Evolutionary conservation across 2,329 filamentous ascomycete species (phyloP).

Genomic region (Lachnellula subtilissima): DNA sequence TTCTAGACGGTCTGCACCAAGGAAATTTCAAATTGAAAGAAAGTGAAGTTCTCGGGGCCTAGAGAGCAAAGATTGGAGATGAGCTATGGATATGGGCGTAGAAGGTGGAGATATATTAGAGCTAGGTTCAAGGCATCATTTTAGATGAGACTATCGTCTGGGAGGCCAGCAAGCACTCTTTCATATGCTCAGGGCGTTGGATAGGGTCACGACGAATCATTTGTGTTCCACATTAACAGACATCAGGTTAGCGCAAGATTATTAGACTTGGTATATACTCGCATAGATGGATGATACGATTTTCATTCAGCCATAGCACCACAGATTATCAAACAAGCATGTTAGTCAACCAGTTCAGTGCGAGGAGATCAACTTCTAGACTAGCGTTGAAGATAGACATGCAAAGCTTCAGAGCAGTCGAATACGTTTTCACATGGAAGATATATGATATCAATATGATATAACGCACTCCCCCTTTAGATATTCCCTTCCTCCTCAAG

Average conservation of each 20-base stretch:
- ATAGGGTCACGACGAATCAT: background rate
- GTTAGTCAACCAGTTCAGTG: background rate
- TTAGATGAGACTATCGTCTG: too few species aligned
- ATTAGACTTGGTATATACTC: background rate
- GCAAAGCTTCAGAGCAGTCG: too few species aligned
- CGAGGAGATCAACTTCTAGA: too few species aligned
- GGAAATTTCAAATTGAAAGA: conserved; percentile 34
- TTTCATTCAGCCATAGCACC: too few species aligned
- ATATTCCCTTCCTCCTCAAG: too few species aligned
- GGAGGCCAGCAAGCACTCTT: background rate
- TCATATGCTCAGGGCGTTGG: background rate
- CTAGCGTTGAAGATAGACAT: too few species aligned
- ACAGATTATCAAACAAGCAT: too few species aligned
- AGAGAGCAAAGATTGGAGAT: background rate
- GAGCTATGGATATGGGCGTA: background rate
- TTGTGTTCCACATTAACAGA: background rate
- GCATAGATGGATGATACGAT: background rate
- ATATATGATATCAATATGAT: too few species aligned
- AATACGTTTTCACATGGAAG: too few species aligned
- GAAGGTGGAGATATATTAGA: background rate
- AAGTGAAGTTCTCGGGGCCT: conserved; percentile 21
- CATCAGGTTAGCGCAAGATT: background rate
- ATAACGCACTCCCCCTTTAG: too few species aligned
- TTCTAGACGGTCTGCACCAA: conserved; percentile 50
- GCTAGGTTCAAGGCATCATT: background rate